Evolutionary conservation across 257 asterid genomes (phyloP), one percentile per base, ranked within the genome.

Genomic region (Nicotiana knightiana): DNA sequence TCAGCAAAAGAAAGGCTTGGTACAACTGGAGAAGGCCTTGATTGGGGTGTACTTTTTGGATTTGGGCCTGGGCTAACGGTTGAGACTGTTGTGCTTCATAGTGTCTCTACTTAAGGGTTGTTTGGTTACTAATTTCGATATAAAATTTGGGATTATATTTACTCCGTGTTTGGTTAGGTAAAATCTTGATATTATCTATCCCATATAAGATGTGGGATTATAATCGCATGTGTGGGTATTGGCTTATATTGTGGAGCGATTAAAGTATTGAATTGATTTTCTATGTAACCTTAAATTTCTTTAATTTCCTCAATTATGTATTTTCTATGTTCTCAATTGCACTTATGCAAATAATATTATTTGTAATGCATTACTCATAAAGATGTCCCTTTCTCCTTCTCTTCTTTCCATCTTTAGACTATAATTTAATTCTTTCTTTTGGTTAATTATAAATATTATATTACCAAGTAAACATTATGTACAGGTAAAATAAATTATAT

Each of bases 61-160:
- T 92, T 92, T 81, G 97, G 95, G 79, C 95, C 95, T 53, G 97
- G 97, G 17, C 90, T 93, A 43, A 93, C 94, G 2, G 95, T 93
- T 55, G 97, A 93, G 88, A 88, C 95, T 3, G 91, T 91, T 62
- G 93, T 93, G 76, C 89, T 93, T 15, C 97, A 87, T 15, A 91
- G 97, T n/a, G 82, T 88, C 48, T 81, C 92, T 0, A 77, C 84
- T 51, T 73, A 73, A 43, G 51, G 51, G 1, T 43, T 1, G 51
- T 9, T 43, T 43, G 12, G 51, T 43, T 9, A 9, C 51, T 2
- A 43, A 43, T 43, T 43, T 9, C 12, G 3, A 43, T 43, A 43
- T 43, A 43, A 43, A 8, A 9, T 9, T 9, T 43, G 3, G 3
- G 51, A 43, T 8, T 43, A 43, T 3, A 43, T 43, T 43, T 43